A percentile compares a stretch with the other conserved stretches of the same genome.
phyloP scores from a whole-genome alignment of 2,329 filamentous ascomycete genomes.

The Cladosporium sp. region DNA sequence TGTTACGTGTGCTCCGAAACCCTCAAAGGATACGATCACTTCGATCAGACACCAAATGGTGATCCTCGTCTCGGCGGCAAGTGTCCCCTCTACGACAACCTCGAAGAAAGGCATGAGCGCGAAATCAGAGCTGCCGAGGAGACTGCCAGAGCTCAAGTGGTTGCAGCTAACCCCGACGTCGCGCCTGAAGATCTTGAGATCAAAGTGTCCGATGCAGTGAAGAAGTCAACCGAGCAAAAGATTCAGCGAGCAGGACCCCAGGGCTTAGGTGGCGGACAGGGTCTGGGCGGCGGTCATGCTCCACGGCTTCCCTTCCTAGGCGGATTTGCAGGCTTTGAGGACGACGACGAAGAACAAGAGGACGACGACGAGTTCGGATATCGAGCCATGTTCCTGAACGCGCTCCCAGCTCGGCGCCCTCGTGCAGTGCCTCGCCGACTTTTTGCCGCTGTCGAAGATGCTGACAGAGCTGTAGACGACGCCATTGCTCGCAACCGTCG shows the following conservation, averaged over 20 bases:
- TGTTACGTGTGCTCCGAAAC: conserved; percentile 68
- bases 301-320: neutral
- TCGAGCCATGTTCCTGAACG: no score
- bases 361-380: neutral
- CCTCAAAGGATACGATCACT: conserved; percentile 65
- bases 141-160: conserved; percentile 52
- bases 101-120: conserved; percentile 55
- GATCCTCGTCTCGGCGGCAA: conserved; percentile 31
- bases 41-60: conserved; percentile 53
- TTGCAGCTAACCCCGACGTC: conserved; percentile 58
- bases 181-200: conserved; percentile 56
- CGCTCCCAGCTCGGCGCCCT: no score
- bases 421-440: no score
- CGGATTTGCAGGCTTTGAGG: neutral
- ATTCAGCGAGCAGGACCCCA: conserved; percentile 6
- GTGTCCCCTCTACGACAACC: conserved; percentile 65
- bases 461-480: no score
- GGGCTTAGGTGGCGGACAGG: neutral
- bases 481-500: no score
- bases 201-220: conserved; percentile 48
- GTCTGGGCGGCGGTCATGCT: neutral
- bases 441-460: no score
- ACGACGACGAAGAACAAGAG: neutral
- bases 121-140: conserved; percentile 62
- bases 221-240: neutral